phyloP scores from a whole-genome alignment of 257 asterid species.

The Sherardia arvensis region DNA sequence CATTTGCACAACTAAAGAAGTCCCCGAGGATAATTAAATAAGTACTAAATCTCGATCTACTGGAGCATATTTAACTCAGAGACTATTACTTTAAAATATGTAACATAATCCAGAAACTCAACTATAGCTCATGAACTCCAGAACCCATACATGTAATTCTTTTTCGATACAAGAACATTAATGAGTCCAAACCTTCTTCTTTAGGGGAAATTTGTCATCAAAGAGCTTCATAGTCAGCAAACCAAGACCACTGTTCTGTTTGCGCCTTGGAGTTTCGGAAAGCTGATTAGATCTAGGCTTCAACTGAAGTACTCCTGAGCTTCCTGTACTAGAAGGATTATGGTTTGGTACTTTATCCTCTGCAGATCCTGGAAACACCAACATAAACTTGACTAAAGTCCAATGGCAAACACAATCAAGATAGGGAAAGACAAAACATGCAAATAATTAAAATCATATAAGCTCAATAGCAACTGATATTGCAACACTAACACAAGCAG shows the following conservation, averaged over 20 bases:
- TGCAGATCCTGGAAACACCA: slow-evolving; percentile 40
- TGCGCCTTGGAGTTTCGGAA: slow-evolving; percentile 16
- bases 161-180: neutral
- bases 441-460: neutral
- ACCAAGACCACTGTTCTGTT: slow-evolving; percentile 21
- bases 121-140: neutral
- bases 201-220: slow-evolving; percentile 43
- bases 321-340: slow-evolving; percentile 22
- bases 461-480: neutral
- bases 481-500: neutral
- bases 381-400: slow-evolving; percentile 20
- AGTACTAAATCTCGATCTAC: neutral
- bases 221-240: slow-evolving; percentile 34
- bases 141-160: neutral
- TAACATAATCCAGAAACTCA: neutral
- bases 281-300: slow-evolving; percentile 19
- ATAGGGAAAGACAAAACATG: neutral
- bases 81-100: neutral
- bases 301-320: slow-evolving; percentile 15
- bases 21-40: no score
- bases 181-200: slow-evolving; percentile 49
- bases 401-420: slow-evolving; percentile 7
- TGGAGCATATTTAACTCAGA: neutral
- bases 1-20: neutral
- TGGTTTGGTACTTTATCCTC: slow-evolving; percentile 26